A percentile compares a stretch with the other conserved stretches of the same genome.
phyloP scores from a whole-genome alignment of 169 alveolate species.

The Plasmodium cynomolgi region DNA sequence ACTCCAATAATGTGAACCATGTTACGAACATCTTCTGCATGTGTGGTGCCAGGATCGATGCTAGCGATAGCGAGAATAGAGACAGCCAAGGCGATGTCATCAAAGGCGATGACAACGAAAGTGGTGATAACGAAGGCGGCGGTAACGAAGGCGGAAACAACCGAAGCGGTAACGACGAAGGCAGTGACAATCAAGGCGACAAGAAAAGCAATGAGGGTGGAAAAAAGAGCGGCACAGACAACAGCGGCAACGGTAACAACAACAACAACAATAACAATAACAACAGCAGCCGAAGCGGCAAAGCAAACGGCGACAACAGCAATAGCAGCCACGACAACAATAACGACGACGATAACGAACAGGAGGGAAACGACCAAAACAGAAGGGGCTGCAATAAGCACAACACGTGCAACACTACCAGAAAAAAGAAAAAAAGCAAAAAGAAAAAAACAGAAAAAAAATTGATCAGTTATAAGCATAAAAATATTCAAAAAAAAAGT shows the following conservation, averaged over 20 bases:
- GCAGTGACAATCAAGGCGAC: neutral
- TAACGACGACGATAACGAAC: conserved; percentile 1
- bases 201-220: neutral
- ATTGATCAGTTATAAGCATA: neutral
- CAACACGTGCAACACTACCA: neutral
- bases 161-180: neutral
- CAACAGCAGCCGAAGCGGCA: neutral
- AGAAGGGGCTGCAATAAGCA: neutral
- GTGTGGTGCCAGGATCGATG: neutral
- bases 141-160: neutral
- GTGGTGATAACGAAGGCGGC: neutral
- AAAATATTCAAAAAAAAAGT: conserved; percentile 1
- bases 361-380: neutral
- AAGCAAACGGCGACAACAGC: neutral
- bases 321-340: neutral
- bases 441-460: neutral
- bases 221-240: neutral
- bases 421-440: conserved; percentile 2
- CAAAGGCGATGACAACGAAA: neutral
- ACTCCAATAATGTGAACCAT: neutral
- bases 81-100: neutral
- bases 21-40: neutral
- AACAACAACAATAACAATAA: neutral
- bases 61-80: neutral
- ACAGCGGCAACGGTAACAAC: neutral